phyloP scores from a whole-genome alignment of 140 eudicot genomes.

The Ambrosia hybrid region DNA sequence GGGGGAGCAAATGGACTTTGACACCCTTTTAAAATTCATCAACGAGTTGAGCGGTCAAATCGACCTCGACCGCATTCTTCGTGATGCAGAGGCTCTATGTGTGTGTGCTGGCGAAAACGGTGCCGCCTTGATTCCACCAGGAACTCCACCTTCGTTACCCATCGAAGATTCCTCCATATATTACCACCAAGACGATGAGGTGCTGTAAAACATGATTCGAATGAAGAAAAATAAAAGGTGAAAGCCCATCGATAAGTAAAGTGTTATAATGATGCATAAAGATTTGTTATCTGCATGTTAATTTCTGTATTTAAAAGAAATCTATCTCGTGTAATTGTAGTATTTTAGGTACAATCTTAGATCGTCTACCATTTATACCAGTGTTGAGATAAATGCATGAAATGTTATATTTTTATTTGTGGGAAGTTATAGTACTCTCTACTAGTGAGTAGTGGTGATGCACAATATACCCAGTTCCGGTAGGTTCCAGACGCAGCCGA shows the following conservation, averaged over 20 bases:
- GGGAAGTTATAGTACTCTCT: no score
- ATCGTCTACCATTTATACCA: background rate
- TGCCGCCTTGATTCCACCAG: conserved; percentile 84
- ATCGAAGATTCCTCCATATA: conserved; percentile 54
- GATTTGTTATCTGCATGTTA: background rate
- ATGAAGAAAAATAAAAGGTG: conserved; percentile 11
- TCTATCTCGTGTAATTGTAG: background rate
- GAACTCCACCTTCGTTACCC: conserved; percentile 92
- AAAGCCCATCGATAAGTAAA: background rate
- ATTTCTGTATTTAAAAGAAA: background rate
- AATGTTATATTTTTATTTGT: no score
- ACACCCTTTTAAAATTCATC: conserved; percentile 85
- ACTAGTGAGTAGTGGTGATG: no score
- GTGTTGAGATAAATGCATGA: background rate
- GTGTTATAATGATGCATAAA: background rate
- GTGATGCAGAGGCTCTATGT: conserved; percentile 89
- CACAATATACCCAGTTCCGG: no score
- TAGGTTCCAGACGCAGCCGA: no score
- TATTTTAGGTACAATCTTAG: background rate
- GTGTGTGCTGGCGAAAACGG: conserved; percentile 94
- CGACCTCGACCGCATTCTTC: conserved; percentile 63
- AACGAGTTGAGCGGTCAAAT: conserved; percentile 85
- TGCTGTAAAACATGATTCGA: conserved; percentile 36
- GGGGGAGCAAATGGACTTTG: conserved; percentile 96
- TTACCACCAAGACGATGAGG: conserved; percentile 66